Evolutionary conservation across 2,329 filamentous ascomycete genomes (phyloP), one percentile per base, ranked within the genome.

Genomic region (Hypoxylon sp.): DNA sequence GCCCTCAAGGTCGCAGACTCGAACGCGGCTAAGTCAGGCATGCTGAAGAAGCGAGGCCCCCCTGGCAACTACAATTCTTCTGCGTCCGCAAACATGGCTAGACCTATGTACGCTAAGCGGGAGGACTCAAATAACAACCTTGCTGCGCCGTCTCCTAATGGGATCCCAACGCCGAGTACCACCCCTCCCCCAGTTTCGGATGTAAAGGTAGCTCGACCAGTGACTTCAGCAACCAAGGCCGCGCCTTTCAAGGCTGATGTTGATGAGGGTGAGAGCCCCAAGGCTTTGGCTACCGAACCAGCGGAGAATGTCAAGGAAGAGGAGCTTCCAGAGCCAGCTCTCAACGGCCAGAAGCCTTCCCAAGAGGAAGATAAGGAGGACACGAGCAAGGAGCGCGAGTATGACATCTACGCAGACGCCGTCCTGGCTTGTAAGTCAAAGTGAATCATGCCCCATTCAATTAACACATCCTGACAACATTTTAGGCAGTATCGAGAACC

Each of bases 371-470:
- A 97, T 75, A 86, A 86, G 50, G 87, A 91, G 64, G 86, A 88
- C 24, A 88, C 91, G 70, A 93, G 87, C 76, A 88, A 91, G 71
- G 90, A 91, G 73, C 88, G 92, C 10, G 94, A 98, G 80, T 89
- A 89, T 55, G 95, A 99, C 79, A 99, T 99, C 75, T 99, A 97
- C 81, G 95, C 95, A 0, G 93, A 98, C 74, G 93, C 94, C 65
- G 94, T 93, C 15, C 85, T 99, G 79, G 89, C 91, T 75, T 99
- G 96, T 91, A 85, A 90, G 89, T 86, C 60, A 4, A 62, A 10
- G 17, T 44, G 6, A 52, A 24, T 19, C n/a, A 11, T 31, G 19
- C 6, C n/a, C 50, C 13, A 1, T 17, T 19, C 6, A 6, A n/a
- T 32, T 42, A 32, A 21, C 17, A 17, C 13, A 61, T 29, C 68